Conservation (phyloP, 352 stramenopile species). For the Pythium myriotylum region DNA sequence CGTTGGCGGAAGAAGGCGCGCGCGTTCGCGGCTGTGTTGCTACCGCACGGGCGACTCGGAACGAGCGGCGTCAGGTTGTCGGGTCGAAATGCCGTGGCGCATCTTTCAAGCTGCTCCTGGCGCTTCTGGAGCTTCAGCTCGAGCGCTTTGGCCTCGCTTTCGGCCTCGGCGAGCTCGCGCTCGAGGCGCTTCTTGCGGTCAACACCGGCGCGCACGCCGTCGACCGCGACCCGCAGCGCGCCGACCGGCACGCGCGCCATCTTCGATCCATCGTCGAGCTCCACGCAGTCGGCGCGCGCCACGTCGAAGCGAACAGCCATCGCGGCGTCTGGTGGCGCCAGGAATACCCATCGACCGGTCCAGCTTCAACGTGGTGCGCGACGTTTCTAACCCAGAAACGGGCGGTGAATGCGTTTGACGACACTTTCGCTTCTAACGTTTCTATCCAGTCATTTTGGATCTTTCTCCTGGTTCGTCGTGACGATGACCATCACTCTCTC, state of each 20-base stretch:
- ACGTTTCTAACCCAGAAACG: background rate
- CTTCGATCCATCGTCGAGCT: slow-evolving; percentile 26
- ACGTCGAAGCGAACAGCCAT: slow-evolving; percentile 7
- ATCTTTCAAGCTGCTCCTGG: slow-evolving; percentile 60
- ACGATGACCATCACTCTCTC: slow-evolving; percentile 25
- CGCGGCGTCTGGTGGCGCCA: background rate
- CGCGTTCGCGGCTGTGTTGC: slow-evolving; percentile 1
- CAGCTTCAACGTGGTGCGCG: too few species aligned
- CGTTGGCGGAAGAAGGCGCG: slow-evolving; percentile 31
- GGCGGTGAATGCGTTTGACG: background rate
- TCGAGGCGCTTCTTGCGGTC: slow-evolving; percentile 39
- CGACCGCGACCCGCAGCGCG: slow-evolving; percentile 40
- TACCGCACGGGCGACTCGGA: slow-evolving; percentile 6
- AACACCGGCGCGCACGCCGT: slow-evolving; percentile 31
- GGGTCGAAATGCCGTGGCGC: slow-evolving; percentile 32
- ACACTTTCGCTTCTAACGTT: background rate
- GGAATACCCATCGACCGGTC: too few species aligned
- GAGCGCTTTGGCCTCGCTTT: slow-evolving; percentile 43
- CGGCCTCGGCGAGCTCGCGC: slow-evolving; percentile 34
- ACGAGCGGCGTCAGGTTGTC: slow-evolving; percentile 17
- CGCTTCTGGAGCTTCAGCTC: slow-evolving; percentile 49
- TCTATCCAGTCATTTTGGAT: slow-evolving; percentile 9
- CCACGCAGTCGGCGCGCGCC: slow-evolving; percentile 14
- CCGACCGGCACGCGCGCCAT: slow-evolving; percentile 49
- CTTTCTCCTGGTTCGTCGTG: slow-evolving; percentile 17